Evolutionary conservation across 148 eudicot species (phyloP).

Genomic region (Rhododendron simsii): DNA sequence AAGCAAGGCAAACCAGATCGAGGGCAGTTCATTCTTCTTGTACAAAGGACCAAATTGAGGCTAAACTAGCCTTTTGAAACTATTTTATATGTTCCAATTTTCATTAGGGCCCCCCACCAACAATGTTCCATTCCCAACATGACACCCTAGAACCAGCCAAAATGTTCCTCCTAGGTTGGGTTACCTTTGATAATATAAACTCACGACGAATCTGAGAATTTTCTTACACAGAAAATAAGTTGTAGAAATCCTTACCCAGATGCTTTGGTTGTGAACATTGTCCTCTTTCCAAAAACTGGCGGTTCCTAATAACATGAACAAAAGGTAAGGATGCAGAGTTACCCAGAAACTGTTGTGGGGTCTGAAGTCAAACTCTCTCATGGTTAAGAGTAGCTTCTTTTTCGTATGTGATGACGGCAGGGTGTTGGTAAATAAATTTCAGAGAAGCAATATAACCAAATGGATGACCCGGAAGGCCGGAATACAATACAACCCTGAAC

Average conservation of each 20-base stretch:
- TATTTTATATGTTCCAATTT: neutral
- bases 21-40: neutral
- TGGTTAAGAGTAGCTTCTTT: neutral
- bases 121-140: conserved; percentile 3
- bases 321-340: neutral
- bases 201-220: neutral
- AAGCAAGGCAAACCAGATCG: neutral
- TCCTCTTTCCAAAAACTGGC: conserved; percentile 82
- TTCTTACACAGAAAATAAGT: neutral
- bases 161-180: neutral
- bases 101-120: neutral
- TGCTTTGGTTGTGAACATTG: conserved; percentile 42
- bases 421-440: neutral
- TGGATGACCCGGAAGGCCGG: neutral
- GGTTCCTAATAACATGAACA: conserved; percentile 60
- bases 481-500: neutral
- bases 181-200: neutral
- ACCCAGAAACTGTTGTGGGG: neutral
- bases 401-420: neutral
- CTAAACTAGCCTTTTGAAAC: neutral
- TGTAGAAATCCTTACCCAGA: conserved; percentile 57
- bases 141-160: neutral
- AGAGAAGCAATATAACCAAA: neutral
- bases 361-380: neutral
- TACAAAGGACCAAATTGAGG: neutral